Base-by-base conservation (phyloP, 805 yeast genomes). In the Geotrichum ghanense region DNA sequence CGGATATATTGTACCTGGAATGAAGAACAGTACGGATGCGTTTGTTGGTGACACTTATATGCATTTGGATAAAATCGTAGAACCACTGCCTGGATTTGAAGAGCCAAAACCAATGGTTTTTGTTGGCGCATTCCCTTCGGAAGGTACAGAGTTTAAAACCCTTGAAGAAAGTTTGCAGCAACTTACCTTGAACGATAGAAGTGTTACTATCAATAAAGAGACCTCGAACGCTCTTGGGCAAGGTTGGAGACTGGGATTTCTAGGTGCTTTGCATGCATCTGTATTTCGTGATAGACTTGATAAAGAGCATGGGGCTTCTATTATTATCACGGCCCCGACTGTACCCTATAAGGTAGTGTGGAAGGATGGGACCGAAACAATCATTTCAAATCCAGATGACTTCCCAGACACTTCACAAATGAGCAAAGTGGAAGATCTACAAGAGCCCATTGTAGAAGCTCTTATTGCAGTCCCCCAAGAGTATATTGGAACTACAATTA, bases 91-190 rank as follows among this genome's bases (percentile, higher is more conserved):
- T 1, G 97, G 97, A 1, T 92, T 90, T 62, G 97, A 89, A 64
- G 96, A 87, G 56, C 89, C 95, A 1, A 89, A 92, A 63, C 96
- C 97, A 1, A 92, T 92, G 97, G 97, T 90, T 6, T 92, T 90
- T 62, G 94, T 90, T 43, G 97, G 97, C 12, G 98, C 97, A 0
- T 90, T 87, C 56, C 97, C 98, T 0, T 92, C 96, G 0, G 95
- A 90, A 57, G 95, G 95, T 3, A 74, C 82, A 0, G 95, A 90
- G 56, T 90, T 90, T 62, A 83, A 84, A 50, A 81, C 76, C 22
- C 72, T 90, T 70, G 95, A 92, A 58, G 97, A 92, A 56, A 82
- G 88, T 61, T 78, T 90, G 64, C 85, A 82, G 56, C 88, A 87
- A 57, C 70, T 90, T 52, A 95, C 90, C 3, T 69, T 92, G 49